Conservation (phyloP, 352 stramenopile genomes). For the Paralagenidium karlingii region DNA sequence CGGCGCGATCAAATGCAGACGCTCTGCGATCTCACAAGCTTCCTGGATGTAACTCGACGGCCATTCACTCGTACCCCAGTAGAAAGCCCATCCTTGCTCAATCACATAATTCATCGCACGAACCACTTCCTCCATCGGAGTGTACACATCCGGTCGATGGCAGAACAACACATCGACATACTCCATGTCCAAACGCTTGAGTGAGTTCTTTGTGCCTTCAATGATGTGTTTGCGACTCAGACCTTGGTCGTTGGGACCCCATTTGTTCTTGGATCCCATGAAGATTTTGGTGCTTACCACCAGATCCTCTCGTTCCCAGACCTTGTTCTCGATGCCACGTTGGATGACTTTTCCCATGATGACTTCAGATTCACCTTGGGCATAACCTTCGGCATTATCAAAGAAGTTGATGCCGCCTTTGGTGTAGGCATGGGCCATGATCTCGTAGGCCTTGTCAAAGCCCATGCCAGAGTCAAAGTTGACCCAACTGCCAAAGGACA, state of each 20-base stretch:
- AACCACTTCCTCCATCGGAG: conserved; percentile 29
- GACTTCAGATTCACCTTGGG: conserved; percentile 23
- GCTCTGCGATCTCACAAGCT: conserved; percentile 20
- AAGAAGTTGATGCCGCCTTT: conserved; percentile 58
- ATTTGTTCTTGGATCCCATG: conserved; percentile 16
- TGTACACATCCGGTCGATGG: conserved; percentile 17
- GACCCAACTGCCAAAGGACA: conserved; percentile 41
- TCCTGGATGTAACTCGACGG: conserved; percentile 32
- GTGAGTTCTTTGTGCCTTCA: conserved; percentile 18
- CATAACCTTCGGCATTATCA: conserved; percentile 48
- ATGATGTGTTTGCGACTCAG: conserved; percentile 45
- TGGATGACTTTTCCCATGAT: conserved; percentile 51
- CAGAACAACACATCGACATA: conserved; percentile 38
- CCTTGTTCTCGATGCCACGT: conserved; percentile 22
- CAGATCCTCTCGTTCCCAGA: conserved; percentile 40
- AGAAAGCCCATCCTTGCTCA: conserved; percentile 18
- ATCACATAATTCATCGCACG: conserved; percentile 33
- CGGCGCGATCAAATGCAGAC: conserved; percentile 10
- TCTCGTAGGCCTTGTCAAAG: conserved; percentile 41
- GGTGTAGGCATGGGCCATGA: conserved; percentile 39
- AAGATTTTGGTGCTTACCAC: conserved; percentile 64
- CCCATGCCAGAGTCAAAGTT: conserved; percentile 32
- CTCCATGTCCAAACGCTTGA: conserved; percentile 14
- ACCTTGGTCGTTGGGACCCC: conserved; percentile 18
- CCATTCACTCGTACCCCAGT: conserved; percentile 45